phyloP scores from a whole-genome alignment of 2,329 filamentous ascomycete genomes.

The Fusarium sublunatum region DNA sequence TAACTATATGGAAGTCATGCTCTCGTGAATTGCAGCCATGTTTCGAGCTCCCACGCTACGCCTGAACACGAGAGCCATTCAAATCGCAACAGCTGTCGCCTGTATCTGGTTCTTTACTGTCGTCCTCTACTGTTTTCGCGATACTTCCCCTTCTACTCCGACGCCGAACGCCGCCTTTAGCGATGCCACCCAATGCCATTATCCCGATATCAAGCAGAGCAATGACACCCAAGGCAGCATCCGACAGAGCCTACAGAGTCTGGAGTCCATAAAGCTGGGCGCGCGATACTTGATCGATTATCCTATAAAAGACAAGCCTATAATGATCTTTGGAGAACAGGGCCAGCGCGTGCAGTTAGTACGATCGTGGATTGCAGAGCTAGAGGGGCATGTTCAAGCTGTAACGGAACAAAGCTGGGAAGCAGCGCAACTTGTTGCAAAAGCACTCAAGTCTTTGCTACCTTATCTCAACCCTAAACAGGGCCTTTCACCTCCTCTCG shows the following conservation, averaged over 20 bases:
- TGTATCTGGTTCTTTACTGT: constrained; percentile 29
- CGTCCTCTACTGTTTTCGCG: constrained; percentile 12
- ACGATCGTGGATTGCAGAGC: constrained; percentile 35
- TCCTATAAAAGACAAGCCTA: constrained; percentile 47
- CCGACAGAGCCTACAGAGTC: background rate
- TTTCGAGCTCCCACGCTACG: constrained; percentile 14
- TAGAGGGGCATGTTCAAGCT: background rate
- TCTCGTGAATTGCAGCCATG: constrained; percentile 10
- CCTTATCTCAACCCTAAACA: constrained; percentile 41
- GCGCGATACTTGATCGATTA: constrained; percentile 46
- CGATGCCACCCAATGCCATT: too few relatives aligned
- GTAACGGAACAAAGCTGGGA: background rate
- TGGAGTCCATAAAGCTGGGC: constrained; percentile 20
- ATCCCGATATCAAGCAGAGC: background rate
- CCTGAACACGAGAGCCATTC: constrained; percentile 17
- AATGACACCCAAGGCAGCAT: background rate
- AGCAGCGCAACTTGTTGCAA: constrained; percentile 14
- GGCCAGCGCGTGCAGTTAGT: constrained; percentile 45
- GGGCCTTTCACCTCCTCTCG: constrained; percentile 26
- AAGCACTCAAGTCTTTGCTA: constrained; percentile 32
- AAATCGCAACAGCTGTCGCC: constrained; percentile 15
- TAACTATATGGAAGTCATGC: background rate
- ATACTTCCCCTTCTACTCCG: background rate
- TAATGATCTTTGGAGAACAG: constrained; percentile 48
- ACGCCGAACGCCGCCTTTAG: background rate